These are phyloP conservation scores for Microcyclospora pomicola DNA, from an alignment of 2,329 filamentous ascomycete genomes.

Conservation along the genomic window DNA sequence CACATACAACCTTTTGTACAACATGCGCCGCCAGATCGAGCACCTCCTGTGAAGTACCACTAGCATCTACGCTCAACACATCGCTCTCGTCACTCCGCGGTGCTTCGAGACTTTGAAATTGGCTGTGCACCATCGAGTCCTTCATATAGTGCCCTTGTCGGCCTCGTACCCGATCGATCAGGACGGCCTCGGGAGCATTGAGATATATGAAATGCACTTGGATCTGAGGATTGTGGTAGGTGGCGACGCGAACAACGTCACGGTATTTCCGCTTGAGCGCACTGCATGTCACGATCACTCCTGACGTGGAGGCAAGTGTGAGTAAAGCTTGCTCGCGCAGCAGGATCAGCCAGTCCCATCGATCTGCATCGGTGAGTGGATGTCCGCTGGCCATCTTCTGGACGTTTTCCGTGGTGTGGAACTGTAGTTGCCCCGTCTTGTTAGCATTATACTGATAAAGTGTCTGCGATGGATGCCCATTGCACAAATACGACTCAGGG, in stretches of 20 bases:
- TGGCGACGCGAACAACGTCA: slow-evolving; percentile 46
- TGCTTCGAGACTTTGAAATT: slow-evolving; percentile 76
- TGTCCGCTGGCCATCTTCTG: slow-evolving; percentile 80
- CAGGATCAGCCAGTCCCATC: slow-evolving; percentile 82
- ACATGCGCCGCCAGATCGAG: slow-evolving; percentile 25
- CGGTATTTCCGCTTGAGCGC: slow-evolving; percentile 95
- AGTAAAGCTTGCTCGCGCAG: slow-evolving; percentile 31
- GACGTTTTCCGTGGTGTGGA: slow-evolving; percentile 36
- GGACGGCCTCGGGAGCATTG: slow-evolving; percentile 57
- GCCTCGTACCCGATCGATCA: slow-evolving; percentile 59
- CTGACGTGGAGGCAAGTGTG: slow-evolving; percentile 12
- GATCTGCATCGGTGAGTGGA: slow-evolving; percentile 80
- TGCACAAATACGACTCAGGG: background rate
- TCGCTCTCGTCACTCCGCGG: slow-evolving; percentile 46
- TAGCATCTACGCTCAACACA: slow-evolving; percentile 33
- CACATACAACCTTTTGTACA: slow-evolving; percentile 25
- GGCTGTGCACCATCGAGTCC: slow-evolving; percentile 84
- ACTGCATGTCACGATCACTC: slow-evolving; percentile 92
- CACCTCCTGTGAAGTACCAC: slow-evolving; percentile 28
- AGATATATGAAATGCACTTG: slow-evolving; percentile 84
- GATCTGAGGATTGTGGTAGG: slow-evolving; percentile 31
- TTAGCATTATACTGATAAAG: too few relatives aligned
- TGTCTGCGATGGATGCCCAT: too few relatives aligned
- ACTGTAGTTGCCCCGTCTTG: slow-evolving; percentile 19
- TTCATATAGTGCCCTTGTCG: slow-evolving; percentile 91